Conservation (phyloP, 225 moss, liverwort and hornwort genomes). For the Sphagnum contortum region DNA sequence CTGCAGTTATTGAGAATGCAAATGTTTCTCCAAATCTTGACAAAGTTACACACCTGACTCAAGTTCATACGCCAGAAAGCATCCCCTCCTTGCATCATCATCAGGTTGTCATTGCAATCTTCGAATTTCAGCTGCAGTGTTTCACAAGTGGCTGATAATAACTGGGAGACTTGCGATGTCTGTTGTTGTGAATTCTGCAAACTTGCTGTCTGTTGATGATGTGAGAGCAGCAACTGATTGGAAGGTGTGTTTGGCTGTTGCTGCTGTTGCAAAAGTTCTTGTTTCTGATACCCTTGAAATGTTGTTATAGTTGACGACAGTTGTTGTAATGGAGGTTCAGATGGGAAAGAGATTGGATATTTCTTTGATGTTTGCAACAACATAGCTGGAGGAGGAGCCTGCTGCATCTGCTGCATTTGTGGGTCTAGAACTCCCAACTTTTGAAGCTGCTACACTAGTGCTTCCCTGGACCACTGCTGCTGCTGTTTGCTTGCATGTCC, state of each 20-base stretch:
- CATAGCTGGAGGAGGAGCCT: not conserved
- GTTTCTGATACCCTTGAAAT: no score
- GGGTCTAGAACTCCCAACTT: slow-evolving; percentile 27
- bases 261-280: no score
- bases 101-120: slow-evolving; percentile 16
- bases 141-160: slow-evolving; percentile 3
- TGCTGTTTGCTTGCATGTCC: no score
- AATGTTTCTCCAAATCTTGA: no score
- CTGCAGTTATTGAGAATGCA: no score
- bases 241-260: no score
- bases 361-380: slow-evolving; percentile 12
- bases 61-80: slow-evolving; percentile 33
- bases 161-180: no score
- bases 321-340: no score
- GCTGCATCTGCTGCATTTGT: not conserved
- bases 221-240: not conserved
- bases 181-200: no score
- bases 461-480: not conserved
- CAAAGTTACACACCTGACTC: slow-evolving; percentile 19
- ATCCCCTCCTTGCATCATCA: slow-evolving; percentile 12
- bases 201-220: slow-evolving; percentile 10
- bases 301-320: no score
- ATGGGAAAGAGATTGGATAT: no score
- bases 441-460: slow-evolving; percentile 26
- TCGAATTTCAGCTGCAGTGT: slow-evolving; percentile 21